Percentiles rank a stretch among this genome's conserved stretches.
Conservation (phyloP, 2,329 filamentous ascomycete species). For the Fusarium sp. region DNA sequence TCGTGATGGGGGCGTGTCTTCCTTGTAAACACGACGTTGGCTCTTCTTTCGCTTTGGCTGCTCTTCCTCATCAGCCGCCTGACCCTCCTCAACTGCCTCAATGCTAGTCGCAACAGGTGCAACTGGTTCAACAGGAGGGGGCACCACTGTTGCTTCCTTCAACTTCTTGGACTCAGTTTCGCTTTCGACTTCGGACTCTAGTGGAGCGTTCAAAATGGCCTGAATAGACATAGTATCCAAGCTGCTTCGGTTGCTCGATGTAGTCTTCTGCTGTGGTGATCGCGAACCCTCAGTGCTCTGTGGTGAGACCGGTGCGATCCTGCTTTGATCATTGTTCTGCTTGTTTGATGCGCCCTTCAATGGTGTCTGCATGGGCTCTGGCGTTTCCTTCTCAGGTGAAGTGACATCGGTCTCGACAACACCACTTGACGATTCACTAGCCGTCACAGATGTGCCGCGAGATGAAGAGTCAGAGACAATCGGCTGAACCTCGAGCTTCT, state of each 20-base stretch:
- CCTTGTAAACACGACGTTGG: slow-evolving; percentile 51
- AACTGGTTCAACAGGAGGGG: slow-evolving; percentile 29
- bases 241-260: slow-evolving; percentile 25
- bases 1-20: slow-evolving; percentile 50
- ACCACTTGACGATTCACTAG: slow-evolving; percentile 44
- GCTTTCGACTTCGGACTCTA: slow-evolving; percentile 32
- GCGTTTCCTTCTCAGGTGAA: slow-evolving; percentile 62
- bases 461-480: slow-evolving; percentile 49
- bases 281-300: slow-evolving; percentile 46
- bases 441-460: slow-evolving; percentile 54
- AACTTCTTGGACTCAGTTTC: slow-evolving; percentile 29
- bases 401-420: slow-evolving; percentile 59
- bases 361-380: slow-evolving; percentile 52
- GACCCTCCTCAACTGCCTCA: slow-evolving; percentile 36
- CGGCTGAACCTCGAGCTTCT: slow-evolving; percentile 54
- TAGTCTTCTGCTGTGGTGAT: slow-evolving; percentile 42
- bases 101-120: slow-evolving; percentile 43
- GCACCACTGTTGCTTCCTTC: slow-evolving; percentile 15
- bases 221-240: slow-evolving; percentile 50
- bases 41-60: slow-evolving; percentile 51
- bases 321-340: slow-evolving; percentile 17
- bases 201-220: slow-evolving; percentile 50
- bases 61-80: slow-evolving; percentile 31
- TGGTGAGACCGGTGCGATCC: slow-evolving; percentile 48
- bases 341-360: slow-evolving; percentile 28